Evolutionary conservation across 2,329 filamentous ascomycete species (phyloP), one percentile per base, ranked within the genome.

Genomic region (Sclerotiophoma versabilis): DNA sequence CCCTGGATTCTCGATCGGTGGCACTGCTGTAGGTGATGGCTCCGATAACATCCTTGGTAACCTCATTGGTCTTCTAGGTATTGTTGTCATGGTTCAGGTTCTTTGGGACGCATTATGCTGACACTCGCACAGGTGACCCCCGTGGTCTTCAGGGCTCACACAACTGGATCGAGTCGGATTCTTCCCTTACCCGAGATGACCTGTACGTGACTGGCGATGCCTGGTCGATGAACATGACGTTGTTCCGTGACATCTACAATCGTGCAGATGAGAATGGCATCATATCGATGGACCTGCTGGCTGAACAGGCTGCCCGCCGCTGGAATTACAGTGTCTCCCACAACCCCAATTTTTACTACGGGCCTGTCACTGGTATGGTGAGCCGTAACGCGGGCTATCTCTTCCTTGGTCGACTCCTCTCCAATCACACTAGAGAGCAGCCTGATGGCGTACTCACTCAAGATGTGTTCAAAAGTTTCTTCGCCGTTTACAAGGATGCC

Each of bases 261-360:
- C 55, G 57, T 12, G 57, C 56, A 7, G 61, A 61, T 19, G 48
- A 58, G 9, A 49, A 60, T 9, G 59, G 61, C 10, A 47, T 59
- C 3, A 36, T 65, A 10, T 60, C 59, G 10, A 57, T 64, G 50
- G 60, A 65, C 15, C 14, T 57, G 1, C 30, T 65, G 8, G 59
- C 39, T 6, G 59, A 70, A 76, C 61, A 60, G 37, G 65, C 66
- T 32, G 64, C 64, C 14, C 59, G 73, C 12, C 77, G 81, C 2
- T 82, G 80, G 63, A 59, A 80, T 12, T 71, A 84, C 60, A 80
- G 76, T 33, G 77, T 83, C 9, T 67, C 71, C 20, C 78, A 75
- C 22, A 85, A 85, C 63, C 81, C 82, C 0, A 74, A 81, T 41
- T 84, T 83, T 65, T 85, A 81, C 70, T 83, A 81, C 45, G 81